Evolutionary conservation across 2,329 filamentous ascomycete genomes (phyloP).

Genomic region (Aspergillus alliaceus): DNA sequence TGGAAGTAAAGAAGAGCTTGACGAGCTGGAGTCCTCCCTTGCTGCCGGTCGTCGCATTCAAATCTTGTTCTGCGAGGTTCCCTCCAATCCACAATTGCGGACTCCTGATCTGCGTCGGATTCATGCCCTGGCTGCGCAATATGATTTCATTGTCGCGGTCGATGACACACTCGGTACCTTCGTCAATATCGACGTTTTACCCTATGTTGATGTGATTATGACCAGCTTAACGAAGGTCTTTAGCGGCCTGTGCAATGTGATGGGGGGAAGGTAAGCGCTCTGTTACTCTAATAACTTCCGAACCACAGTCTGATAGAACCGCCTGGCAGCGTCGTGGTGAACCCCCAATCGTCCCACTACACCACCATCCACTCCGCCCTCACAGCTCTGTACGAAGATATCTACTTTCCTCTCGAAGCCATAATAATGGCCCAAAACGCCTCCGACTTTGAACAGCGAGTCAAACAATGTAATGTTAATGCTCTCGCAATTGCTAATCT

Average conservation of each 20-base stretch:
- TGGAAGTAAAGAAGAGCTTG: conserved; percentile 14
- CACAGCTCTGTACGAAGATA: conserved; percentile 14
- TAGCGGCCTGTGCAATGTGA: conserved; percentile 57
- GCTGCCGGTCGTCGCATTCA: conserved; percentile 9
- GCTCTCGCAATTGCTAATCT: conserved; percentile 21
- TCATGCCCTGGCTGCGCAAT: conserved; percentile 42
- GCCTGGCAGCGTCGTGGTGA: conserved; percentile 44
- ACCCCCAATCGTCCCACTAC: conserved; percentile 48
- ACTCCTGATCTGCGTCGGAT: conserved; percentile 45
- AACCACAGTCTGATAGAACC: background rate
- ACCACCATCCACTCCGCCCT: conserved; percentile 30
- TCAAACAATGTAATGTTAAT: conserved; percentile 19
- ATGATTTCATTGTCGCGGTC: conserved; percentile 32
- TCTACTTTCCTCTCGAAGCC: conserved; percentile 23
- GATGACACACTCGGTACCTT: conserved; percentile 43
- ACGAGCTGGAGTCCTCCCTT: conserved; percentile 13
- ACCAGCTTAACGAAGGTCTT: conserved; percentile 61
- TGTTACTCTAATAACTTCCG: background rate
- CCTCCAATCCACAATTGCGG: conserved; percentile 48
- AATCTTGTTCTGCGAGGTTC: conserved; percentile 54
- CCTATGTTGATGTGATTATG: conserved; percentile 51
- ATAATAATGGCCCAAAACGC: conserved; percentile 22
- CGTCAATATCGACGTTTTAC: conserved; percentile 48
- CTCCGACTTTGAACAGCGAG: conserved; percentile 22
- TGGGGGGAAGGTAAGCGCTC: conserved; percentile 35